Base-by-base conservation (phyloP, 225 moss, liverwort and hornwort genomes). In the Bryoerythrophyllum caledonicum region DNA sequence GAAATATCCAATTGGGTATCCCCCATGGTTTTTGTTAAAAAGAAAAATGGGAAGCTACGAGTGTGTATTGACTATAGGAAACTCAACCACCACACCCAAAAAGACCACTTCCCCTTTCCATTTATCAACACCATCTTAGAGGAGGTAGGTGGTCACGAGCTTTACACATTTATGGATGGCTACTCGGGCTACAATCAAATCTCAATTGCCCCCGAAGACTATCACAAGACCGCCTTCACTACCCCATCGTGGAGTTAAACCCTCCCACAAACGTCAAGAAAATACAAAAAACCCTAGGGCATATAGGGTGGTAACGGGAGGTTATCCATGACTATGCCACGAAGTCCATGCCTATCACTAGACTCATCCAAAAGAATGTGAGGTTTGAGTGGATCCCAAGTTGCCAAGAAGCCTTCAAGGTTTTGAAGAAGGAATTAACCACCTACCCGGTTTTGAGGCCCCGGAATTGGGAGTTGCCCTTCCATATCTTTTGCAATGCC, bases 251-350 rank as follows among this genome's bases (percentile, higher is more conserved):
- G 14, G 4, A 51, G n/a, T 55, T 8, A 55, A n/a, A 10, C 55
- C 23, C 55, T 0, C 55, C 20, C 0, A 24, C 1, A 2, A n/a
- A 55, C 2, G 21, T 55, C 7, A 49, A 55, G 24, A 8, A n/a
- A 8, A 3, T 55, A 0, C 1, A 55, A 6, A 1, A 2, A 0
- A 23, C 6, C 7, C 7, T 23, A 8, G 55, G 8, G 0, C 10
- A 55, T 4, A 55, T 23, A 9, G 23, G 55, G 1, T 55, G 55
- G 9, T 55, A 55, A 0, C 7, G 24, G 6, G 55, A 55, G 21
- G 8, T n/a, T n/a, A n/a, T n/a, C n/a, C n/a, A n/a, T n/a, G n/a
- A n/a, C n/a, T n/a, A n/a, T n/a, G n/a, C n/a, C n/a, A n/a, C n/a
- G n/a, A n/a, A n/a, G n/a, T n/a, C n/a, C n/a, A n/a, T n/a, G n/a